phyloP scores from a whole-genome alignment of 78 protist species.

The Anaeramoeba ignava region DNA sequence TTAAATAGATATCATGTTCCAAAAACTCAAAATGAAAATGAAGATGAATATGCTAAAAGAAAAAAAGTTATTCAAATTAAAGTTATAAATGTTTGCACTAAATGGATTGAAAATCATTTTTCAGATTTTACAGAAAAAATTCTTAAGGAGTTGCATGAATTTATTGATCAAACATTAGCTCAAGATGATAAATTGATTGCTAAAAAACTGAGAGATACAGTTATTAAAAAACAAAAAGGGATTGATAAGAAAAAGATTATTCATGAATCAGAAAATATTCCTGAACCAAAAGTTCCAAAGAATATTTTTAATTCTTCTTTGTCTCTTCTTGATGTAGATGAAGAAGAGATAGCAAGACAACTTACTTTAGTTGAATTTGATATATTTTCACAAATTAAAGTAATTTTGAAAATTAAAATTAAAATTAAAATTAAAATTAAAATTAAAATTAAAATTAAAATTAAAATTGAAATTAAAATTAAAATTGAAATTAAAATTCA shows the following conservation, averaged over 20 bases:
- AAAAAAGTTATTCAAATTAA: not conserved
- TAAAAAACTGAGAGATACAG: not conserved
- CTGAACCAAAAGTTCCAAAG: not conserved
- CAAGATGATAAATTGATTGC: not conserved
- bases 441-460: no score
- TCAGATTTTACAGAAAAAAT: not conserved
- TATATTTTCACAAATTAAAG: not conserved
- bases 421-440: no score
- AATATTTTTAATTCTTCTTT: not conserved
- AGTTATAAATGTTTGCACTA: not conserved
- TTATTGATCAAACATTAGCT: not conserved
- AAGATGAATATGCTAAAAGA: not conserved
- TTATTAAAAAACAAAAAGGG: not conserved
- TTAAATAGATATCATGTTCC: constrained; percentile 2
- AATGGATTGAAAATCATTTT: not conserved
- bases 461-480: no score
- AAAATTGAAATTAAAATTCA: no score
- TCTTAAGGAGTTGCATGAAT: not conserved
- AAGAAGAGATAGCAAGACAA: not conserved
- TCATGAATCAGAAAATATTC: not conserved
- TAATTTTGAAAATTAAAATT: no score
- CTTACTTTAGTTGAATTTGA: not conserved
- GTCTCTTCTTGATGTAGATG: not conserved
- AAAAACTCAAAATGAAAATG: not conserved
- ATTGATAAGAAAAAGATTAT: not conserved